Conservation (phyloP, 1,284 basidiomycete species). For the Mycosarcoma mackinlayi region DNA sequence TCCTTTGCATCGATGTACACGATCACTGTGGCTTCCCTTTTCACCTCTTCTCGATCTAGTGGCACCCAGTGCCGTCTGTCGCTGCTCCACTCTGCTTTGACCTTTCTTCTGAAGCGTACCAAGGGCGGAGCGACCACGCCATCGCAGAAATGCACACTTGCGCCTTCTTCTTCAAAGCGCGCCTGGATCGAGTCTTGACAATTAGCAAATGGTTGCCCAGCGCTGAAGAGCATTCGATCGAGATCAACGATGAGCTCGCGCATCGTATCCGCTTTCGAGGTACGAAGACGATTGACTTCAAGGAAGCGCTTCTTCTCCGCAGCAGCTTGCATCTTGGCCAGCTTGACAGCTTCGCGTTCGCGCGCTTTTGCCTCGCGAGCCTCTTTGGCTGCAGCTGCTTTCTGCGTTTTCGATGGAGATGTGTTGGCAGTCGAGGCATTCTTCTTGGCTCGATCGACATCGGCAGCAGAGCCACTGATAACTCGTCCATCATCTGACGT, state of each 20-base stretch:
- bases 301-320: slow-evolving; percentile 41
- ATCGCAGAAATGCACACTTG: slow-evolving; percentile 29
- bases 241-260: slow-evolving; percentile 47
- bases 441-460: no score
- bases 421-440: background rate
- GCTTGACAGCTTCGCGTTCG: slow-evolving; percentile 34
- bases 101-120: slow-evolving; percentile 30
- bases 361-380: slow-evolving; percentile 31
- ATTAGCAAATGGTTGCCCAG: slow-evolving; percentile 19
- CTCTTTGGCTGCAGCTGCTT: slow-evolving; percentile 18
- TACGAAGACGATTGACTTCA: slow-evolving; percentile 47
- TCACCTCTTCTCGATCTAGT: slow-evolving; percentile 22
- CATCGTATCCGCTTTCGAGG: slow-evolving; percentile 48
- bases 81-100: slow-evolving; percentile 30
- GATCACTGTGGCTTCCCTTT: slow-evolving; percentile 23
- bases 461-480: background rate
- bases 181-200: slow-evolving; percentile 20
- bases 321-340: slow-evolving; percentile 15
- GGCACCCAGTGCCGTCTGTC: slow-evolving; percentile 38
- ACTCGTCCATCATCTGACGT: background rate
- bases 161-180: slow-evolving; percentile 31
- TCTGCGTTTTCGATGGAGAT: slow-evolving; percentile 9
- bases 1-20: slow-evolving; percentile 37
- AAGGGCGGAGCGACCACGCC: slow-evolving; percentile 25
- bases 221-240: slow-evolving; percentile 29